Conservation (phyloP, 2,329 filamentous ascomycete genomes). For the Aspergillus viridinutans region DNA sequence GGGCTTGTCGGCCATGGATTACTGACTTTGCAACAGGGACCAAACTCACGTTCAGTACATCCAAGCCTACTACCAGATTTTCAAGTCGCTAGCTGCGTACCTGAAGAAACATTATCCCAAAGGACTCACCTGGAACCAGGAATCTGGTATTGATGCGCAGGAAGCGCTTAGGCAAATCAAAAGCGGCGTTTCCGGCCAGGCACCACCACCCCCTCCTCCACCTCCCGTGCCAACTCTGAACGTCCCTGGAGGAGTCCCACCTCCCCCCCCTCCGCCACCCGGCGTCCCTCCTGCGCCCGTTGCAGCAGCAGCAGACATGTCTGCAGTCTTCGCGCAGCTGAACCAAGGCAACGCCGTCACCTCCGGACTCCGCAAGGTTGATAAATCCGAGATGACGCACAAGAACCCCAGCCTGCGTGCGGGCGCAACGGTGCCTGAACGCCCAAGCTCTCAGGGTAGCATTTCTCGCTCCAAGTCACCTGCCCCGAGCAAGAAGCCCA, state of each 20-base stretch:
- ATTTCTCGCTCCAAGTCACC: conserved; percentile 71
- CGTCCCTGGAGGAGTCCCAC: conserved; percentile 51
- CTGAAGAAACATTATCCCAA: conserved; percentile 76
- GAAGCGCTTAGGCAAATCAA: conserved; percentile 62
- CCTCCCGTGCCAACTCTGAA: conserved; percentile 45
- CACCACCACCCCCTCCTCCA: conserved; percentile 48
- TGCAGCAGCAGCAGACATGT: conserved; percentile 60
- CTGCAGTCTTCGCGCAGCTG: conserved; percentile 84
- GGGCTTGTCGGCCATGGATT: not conserved
- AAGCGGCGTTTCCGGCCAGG: conserved; percentile 35
- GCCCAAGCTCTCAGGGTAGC: conserved; percentile 51
- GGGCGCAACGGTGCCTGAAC: conserved; percentile 62
- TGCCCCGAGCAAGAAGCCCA: conserved; percentile 80
- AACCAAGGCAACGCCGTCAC: conserved; percentile 90
- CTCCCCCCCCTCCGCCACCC: conserved; percentile 69
- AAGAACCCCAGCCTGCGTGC: conserved; percentile 89
- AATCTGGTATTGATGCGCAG: conserved; percentile 66
- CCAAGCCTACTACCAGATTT: conserved; percentile 85
- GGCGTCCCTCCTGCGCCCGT: conserved; percentile 53
- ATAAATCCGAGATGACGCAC: conserved; percentile 94
- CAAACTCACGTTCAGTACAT: conserved; percentile 81
- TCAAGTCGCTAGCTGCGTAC: conserved; percentile 77
- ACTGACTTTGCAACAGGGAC: conserved; percentile 53
- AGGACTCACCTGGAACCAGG: conserved; percentile 82
- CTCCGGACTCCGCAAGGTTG: conserved; percentile 83